These are phyloP conservation scores for Fusarium foetens DNA, from an alignment of 2,329 filamentous ascomycete species.

Conservation along the genomic window DNA sequence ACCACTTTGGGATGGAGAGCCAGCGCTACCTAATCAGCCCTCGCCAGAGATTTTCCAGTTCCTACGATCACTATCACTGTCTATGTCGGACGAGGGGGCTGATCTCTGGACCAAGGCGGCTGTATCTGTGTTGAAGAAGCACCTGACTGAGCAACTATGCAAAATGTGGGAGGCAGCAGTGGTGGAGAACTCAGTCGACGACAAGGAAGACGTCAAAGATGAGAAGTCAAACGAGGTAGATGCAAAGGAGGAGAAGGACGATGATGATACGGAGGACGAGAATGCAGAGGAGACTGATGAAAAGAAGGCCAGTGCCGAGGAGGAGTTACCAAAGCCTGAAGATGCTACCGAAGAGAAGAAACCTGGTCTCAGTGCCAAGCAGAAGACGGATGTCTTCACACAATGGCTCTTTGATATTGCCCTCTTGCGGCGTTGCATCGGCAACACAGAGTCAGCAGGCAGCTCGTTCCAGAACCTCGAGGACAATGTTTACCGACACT, in stretches of 20 bases:
- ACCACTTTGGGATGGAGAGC: slow-evolving; percentile 82
- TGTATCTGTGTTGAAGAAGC: slow-evolving; percentile 69
- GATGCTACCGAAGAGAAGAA: slow-evolving; percentile 1
- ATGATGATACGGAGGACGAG: slow-evolving; percentile 25
- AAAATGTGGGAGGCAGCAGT: slow-evolving; percentile 59
- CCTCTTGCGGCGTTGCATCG: slow-evolving; percentile 61
- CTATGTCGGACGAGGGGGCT: slow-evolving; percentile 76
- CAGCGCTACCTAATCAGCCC: slow-evolving; percentile 79
- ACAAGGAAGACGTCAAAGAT: slow-evolving; percentile 14
- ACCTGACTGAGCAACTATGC: slow-evolving; percentile 62
- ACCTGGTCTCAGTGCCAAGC: slow-evolving; percentile 30
- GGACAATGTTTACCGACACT: slow-evolving; percentile 56
- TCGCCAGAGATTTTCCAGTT: slow-evolving; percentile 80
- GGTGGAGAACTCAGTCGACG: slow-evolving; percentile 38
- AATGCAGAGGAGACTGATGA: slow-evolving; percentile 6
- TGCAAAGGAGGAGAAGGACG: neutral
- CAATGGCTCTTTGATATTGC: slow-evolving; percentile 72
- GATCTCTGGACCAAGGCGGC: slow-evolving; percentile 85
- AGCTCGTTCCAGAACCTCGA: slow-evolving; percentile 57
- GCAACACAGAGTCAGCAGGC: slow-evolving; percentile 39
- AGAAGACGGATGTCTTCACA: slow-evolving; percentile 59
- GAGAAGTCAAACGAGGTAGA: neutral
- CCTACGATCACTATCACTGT: slow-evolving; percentile 69
- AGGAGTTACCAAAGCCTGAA: slow-evolving; percentile 2
- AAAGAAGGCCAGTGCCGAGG: slow-evolving; percentile 24